phyloP scores from a whole-genome alignment of 345 rosid genomes.

The Moricandia moricandioides region DNA sequence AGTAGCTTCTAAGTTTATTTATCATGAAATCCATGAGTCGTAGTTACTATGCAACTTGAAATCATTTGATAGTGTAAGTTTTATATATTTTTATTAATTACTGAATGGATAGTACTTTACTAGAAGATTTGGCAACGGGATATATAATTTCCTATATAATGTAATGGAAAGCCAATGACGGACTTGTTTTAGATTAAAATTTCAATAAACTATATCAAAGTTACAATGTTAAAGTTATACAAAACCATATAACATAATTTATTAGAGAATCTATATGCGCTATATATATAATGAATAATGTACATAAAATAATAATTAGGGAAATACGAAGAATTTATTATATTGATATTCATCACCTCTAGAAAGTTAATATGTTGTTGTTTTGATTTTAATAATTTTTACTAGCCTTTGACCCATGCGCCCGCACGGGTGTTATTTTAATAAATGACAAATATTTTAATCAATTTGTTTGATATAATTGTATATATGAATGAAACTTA shows the following conservation, averaged over 20 bases:
- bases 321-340: too few relatives aligned
- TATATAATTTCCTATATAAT: background rate
- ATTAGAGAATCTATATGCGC: too few relatives aligned
- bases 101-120: background rate
- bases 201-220: background rate
- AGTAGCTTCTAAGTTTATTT: constrained; percentile 28
- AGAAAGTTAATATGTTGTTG: background rate
- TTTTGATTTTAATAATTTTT: background rate
- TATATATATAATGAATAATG: too few relatives aligned
- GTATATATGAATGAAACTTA: too few relatives aligned
- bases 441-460: too few relatives aligned
- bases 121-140: background rate
- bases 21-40: constrained; percentile 8
- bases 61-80: constrained; percentile 9
- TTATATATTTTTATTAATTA: background rate
- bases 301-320: too few relatives aligned
- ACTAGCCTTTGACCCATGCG: too few relatives aligned
- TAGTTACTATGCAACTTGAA: constrained; percentile 8
- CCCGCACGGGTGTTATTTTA: too few relatives aligned
- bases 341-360: background rate
- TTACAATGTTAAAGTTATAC: background rate
- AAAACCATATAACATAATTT: background rate
- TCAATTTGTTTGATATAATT: too few relatives aligned
- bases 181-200: background rate
- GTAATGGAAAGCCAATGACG: background rate